A percentile compares a stretch with the other conserved stretches of the same genome.
Evolutionary conservation across 441 rosid genomes (phyloP).

Genomic region (Eutrema salsugineum): DNA sequence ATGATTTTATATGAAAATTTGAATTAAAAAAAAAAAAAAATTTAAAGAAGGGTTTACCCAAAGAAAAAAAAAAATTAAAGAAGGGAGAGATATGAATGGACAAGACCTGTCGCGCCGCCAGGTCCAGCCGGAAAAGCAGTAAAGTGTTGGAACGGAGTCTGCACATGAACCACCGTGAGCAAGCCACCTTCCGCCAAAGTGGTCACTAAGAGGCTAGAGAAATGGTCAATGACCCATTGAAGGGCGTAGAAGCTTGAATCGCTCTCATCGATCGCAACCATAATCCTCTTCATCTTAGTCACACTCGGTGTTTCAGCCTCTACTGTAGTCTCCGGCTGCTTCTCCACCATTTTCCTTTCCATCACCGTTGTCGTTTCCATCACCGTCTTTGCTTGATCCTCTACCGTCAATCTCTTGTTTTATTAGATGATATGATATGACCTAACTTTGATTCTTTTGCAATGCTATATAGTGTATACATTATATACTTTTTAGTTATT

Average conservation of each 20-base stretch:
- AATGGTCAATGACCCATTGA: slow-evolving; percentile 53
- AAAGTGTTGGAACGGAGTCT: slow-evolving; percentile 43
- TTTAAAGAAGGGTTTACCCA: too few species aligned
- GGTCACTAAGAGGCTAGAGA: slow-evolving; percentile 15
- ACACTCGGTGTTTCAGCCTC: not conserved
- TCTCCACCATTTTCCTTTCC: too few species aligned
- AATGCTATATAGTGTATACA: not conserved
- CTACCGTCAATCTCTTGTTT: not conserved
- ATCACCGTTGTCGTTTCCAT: not conserved
- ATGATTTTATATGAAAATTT: too few species aligned
- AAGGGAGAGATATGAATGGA: not conserved
- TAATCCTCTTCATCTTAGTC: slow-evolving; percentile 31
- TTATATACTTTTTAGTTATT: too few species aligned
- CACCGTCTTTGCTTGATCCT: slow-evolving; percentile 3
- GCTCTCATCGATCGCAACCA: slow-evolving; percentile 80
- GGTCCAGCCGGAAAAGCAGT: slow-evolving; percentile 40
- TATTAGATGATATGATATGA: slow-evolving; percentile 2
- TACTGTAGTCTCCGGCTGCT: slow-evolving; percentile 26
- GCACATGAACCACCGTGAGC: slow-evolving; percentile 63
- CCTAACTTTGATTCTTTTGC: not conserved
- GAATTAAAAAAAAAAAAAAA: too few species aligned
- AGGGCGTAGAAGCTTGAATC: slow-evolving; percentile 68
- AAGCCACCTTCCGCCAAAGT: slow-evolving; percentile 26
- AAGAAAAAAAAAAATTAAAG: too few species aligned
- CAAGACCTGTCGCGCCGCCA: slow-evolving; percentile 21